Evolutionary conservation across 768 basidiomycete genomes (phyloP), one percentile per base, ranked within the genome.

Genomic region (Xanthoconium stramineum): DNA sequence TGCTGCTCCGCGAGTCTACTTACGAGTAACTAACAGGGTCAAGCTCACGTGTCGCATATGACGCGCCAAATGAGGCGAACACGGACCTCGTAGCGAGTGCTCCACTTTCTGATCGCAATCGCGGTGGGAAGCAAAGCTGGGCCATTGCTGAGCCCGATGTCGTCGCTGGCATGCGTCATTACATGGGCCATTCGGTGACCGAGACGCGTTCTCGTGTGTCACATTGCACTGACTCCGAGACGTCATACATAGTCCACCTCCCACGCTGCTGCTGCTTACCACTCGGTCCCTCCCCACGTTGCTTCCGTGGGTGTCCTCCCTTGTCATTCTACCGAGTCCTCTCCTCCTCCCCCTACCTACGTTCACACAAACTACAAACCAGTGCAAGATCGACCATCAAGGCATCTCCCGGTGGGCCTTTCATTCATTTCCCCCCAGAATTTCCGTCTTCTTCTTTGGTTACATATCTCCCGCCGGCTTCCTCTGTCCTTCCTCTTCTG

Each of bases 391-490:
- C 57, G 61, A 58, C 61, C 57, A 59, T 68, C 63, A 59, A 56
- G 52, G 56, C 37, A 57, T 47, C 39, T 14, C 43, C 53, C 53
- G 67, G 68, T 69, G 15, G 53, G 67, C 24, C 24, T 36, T 58
- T 54, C 61, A 52, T 68, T 69, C 62, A 68, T 68, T 62, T 68
- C 60, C 44, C 50, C 17, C 37, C 40, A n/a, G 20, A 55, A 57
- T 57, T 50, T 48, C 61, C 60, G 58, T 49, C 55, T 20, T 58
- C 56, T 51, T 53, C 50, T 43, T 53, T 55, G 39, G 36, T 29
- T 37, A n/a, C 38, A n/a, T 19, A 17, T 44, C 29, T 44, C 49
- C 53, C 57, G 35, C 50, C 43, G 14, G 33, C 47, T 46, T 53
- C n/a, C 52, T 49, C 44, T 52, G n/a, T 54, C 44, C 45, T 56